These are phyloP conservation scores for Eucalyptus marginata DNA, from an alignment of 345 rosid genomes.

Conservation along the genomic window DNA sequence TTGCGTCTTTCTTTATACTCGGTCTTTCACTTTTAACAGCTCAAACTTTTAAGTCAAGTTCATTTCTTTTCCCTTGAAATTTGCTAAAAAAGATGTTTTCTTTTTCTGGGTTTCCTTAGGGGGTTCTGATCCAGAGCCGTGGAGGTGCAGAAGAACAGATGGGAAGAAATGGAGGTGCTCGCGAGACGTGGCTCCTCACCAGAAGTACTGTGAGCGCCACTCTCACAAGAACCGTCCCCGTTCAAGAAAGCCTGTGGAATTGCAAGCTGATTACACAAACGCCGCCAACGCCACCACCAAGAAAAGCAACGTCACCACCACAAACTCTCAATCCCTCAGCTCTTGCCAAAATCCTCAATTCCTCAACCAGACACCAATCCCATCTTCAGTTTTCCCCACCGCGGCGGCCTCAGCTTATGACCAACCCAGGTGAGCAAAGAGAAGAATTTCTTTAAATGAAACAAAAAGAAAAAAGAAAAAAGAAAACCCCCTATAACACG, in stretches of 20 bases:
- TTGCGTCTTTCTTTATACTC: not conserved
- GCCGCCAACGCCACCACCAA: constrained; percentile 6
- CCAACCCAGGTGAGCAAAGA: constrained; percentile 37
- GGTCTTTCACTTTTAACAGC: not conserved
- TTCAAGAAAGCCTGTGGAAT: constrained; percentile 95
- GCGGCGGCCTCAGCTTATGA: constrained; percentile 17
- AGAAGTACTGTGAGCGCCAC: constrained; percentile 71
- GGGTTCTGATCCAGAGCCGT: constrained; percentile 39
- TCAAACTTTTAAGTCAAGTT: not conserved
- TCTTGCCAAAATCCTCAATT: not conserved
- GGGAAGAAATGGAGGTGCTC: constrained; percentile 85
- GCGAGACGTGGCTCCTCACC: constrained; percentile 57
- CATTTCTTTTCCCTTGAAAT: not conserved
- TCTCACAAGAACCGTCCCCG: constrained; percentile 68
- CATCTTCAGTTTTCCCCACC: not conserved
- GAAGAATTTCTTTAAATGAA: not conserved
- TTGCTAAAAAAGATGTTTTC: not conserved
- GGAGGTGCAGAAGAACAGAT: constrained; percentile 75
- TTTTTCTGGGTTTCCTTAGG: not conserved
- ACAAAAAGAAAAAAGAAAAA: not conserved
- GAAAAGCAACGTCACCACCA: constrained; percentile 1
- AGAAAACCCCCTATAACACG: not conserved
- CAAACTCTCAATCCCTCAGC: not conserved
- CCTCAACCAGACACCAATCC: not conserved
- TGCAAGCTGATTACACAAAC: constrained; percentile 6